phyloP scores from a whole-genome alignment of 495 filamentous ascomycete species.

The Penicillium crystallinum region DNA sequence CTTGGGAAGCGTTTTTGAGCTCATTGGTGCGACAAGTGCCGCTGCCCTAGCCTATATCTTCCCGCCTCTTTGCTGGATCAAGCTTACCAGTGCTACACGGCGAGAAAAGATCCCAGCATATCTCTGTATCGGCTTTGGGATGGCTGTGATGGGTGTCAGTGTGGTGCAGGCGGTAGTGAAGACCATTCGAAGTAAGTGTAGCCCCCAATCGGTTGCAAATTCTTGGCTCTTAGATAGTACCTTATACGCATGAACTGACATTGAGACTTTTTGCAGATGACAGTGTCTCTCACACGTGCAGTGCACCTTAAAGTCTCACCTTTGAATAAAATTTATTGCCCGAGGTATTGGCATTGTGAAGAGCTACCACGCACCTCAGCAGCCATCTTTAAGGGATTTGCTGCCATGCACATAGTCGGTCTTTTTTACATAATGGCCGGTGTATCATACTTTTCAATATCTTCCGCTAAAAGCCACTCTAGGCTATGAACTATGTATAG shows the following conservation, averaged over 20 bases:
- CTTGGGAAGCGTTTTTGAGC: slow-evolving; percentile 86
- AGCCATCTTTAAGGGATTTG: not conserved
- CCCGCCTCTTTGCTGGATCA: slow-evolving; percentile 91
- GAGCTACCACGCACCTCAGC: not conserved
- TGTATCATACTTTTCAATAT: not conserved
- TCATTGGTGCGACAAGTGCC: slow-evolving; percentile 91
- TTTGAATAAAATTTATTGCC: too few species aligned
- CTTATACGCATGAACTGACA: not conserved
- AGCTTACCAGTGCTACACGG: slow-evolving; percentile 63
- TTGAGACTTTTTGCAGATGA: slow-evolving; percentile 6
- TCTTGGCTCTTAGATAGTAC: not conserved
- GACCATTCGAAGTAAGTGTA: slow-evolving; percentile 47
- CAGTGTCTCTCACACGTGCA: slow-evolving; percentile 10
- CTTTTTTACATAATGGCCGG: not conserved
- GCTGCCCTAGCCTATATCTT: slow-evolving; percentile 93
- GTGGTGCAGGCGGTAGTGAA: slow-evolving; percentile 68
- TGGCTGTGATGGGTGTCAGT: slow-evolving; percentile 78
- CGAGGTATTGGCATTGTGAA: too few species aligned
- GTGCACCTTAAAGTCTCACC: slow-evolving; percentile 1
- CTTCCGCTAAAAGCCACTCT: not conserved
- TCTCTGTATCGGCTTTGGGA: slow-evolving; percentile 67
- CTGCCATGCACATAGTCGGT: not conserved
- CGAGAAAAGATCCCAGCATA: slow-evolving; percentile 71
- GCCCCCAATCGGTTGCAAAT: not conserved
- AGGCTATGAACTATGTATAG: too few species aligned